phyloP scores from a whole-genome alignment of 345 rosid species.

The Iberis pinnata region DNA sequence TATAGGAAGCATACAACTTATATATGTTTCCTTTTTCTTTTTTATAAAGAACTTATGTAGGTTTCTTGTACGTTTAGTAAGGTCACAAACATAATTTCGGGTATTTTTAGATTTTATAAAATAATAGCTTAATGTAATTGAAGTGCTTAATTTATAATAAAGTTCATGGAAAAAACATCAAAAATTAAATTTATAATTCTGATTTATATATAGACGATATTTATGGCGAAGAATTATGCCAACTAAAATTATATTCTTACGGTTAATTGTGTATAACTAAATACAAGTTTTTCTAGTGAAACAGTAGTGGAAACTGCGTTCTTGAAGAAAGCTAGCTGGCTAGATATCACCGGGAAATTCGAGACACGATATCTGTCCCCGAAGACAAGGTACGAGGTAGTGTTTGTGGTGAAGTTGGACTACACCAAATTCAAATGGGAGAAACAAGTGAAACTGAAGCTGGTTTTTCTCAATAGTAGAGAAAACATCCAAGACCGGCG shows the following conservation, averaged over 20 bases:
- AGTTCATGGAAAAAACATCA: no score
- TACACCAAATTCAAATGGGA: neutral
- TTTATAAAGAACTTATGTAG: no score
- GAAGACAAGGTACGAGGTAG: neutral
- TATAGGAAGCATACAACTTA: neutral
- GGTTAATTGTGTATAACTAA: no score
- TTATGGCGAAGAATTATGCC: no score
- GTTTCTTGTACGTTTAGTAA: neutral
- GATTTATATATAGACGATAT: no score
- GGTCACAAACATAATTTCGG: neutral
- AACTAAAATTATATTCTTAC: no score
- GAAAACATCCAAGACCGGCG: neutral
- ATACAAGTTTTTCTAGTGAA: constrained; percentile 6
- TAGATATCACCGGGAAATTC: neutral
- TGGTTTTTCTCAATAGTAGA: neutral
- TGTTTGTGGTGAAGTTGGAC: neutral
- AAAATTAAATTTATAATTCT: no score
- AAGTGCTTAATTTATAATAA: no score
- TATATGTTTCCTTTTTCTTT: no score
- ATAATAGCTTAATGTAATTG: no score
- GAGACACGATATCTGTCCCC: neutral
- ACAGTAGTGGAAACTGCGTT: neutral
- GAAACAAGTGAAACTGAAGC: neutral
- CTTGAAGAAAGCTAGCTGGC: neutral
- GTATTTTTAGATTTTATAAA: no score